phyloP scores from a whole-genome alignment of 768 basidiomycete species.

The Dentipellis sp. region DNA sequence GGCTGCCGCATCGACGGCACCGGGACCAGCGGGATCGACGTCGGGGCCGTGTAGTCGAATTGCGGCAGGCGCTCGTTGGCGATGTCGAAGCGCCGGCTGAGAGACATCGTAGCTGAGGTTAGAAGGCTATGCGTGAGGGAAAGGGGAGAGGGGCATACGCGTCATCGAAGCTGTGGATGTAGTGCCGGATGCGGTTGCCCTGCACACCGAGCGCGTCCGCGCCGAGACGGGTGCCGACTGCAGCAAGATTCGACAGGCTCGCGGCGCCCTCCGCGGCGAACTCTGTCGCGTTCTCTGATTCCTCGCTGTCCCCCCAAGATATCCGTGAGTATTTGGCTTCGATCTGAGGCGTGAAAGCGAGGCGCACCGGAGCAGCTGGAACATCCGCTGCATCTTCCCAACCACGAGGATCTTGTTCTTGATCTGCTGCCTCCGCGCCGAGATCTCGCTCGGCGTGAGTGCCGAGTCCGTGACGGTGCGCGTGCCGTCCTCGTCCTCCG shows the following conservation, averaged over 20 bases:
- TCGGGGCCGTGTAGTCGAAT: conserved; percentile 28
- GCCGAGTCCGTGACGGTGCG: conserved; percentile 3
- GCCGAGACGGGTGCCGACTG: conserved; percentile 22
- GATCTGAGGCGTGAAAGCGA: not conserved
- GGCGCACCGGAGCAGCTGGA: conserved; percentile 77
- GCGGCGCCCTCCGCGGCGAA: conserved; percentile 31
- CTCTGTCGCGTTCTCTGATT: conserved; percentile 72
- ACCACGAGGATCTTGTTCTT: conserved; percentile 93
- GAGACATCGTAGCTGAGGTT: not conserved
- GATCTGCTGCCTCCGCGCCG: conserved; percentile 64
- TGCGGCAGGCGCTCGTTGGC: conserved; percentile 68
- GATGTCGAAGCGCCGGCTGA: conserved; percentile 62
- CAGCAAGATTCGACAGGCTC: conserved; percentile 6
- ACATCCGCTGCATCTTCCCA: conserved; percentile 84
- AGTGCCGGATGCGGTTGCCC: conserved; percentile 45
- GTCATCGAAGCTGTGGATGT: conserved; percentile 67
- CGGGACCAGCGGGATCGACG: conserved; percentile 37
- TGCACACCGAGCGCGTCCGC: conserved; percentile 56
- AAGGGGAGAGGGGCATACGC: conserved; percentile 40
- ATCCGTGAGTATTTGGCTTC: not conserved
- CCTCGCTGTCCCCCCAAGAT: conserved; percentile 39
- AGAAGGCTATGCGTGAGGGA: not conserved
- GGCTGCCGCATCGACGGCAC: conserved; percentile 52
- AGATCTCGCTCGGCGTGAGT: conserved; percentile 31
- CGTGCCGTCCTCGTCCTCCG: conserved; percentile 36